Conservation (phyloP, 2,329 filamentous ascomycete genomes). For the Calonectria montana region DNA sequence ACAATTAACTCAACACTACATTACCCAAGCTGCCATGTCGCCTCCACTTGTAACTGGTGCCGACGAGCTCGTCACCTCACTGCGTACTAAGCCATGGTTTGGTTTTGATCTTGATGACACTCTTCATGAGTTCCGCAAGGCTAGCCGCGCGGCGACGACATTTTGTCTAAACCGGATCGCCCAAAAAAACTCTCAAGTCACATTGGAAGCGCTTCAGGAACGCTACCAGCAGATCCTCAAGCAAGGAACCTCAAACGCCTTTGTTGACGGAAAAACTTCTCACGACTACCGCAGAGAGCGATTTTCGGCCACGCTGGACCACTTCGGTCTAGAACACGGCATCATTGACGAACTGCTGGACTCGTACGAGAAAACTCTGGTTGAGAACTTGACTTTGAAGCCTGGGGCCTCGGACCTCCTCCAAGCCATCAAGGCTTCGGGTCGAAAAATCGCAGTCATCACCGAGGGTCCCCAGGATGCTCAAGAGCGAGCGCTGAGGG, state of each 20-base stretch:
- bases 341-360: slow-evolving; percentile 35
- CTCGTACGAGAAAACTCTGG: slow-evolving; percentile 47
- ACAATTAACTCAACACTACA: background rate
- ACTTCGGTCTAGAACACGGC: slow-evolving; percentile 37
- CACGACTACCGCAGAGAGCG: slow-evolving; percentile 55
- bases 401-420: slow-evolving; percentile 51
- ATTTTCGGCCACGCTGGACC: slow-evolving; percentile 48
- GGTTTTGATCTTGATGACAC: slow-evolving; percentile 63
- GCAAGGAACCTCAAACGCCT: slow-evolving; percentile 51
- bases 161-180: slow-evolving; percentile 47
- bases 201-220: slow-evolving; percentile 25
- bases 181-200: background rate
- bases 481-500: slow-evolving; percentile 53
- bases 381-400: slow-evolving; percentile 48
- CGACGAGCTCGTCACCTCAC: background rate
- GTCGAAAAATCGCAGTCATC: slow-evolving; percentile 55
- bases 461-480: slow-evolving; percentile 61
- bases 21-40: background rate
- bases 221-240: slow-evolving; percentile 50
- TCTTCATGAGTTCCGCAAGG: slow-evolving; percentile 57
- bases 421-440: slow-evolving; percentile 43
- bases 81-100: slow-evolving; percentile 48
- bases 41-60: background rate
- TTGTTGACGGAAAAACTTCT: slow-evolving; percentile 57
- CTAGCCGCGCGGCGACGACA: slow-evolving; percentile 50